Base-by-base conservation (phyloP, 371 early-diverging fungal genomes). In the Mucor plumbeus region DNA sequence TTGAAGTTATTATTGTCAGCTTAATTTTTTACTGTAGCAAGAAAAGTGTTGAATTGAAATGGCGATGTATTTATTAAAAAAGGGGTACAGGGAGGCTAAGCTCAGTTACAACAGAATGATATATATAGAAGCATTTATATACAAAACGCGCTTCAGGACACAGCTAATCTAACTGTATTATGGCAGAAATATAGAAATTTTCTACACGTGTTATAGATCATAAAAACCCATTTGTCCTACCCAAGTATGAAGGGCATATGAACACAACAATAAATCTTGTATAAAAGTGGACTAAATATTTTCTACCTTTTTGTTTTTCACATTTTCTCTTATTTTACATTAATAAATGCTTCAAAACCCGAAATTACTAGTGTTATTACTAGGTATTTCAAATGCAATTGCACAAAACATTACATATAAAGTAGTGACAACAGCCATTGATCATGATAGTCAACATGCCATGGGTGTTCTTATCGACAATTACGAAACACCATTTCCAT, bases 361-460 rank as follows among this genome's bases (percentile, higher is more conserved):
- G 19, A 13, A 31, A 13, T 26, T 53, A 11, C 53, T 53, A 13
- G 53, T 53, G 53, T 7, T 53, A 21, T 31, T 53, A 6, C 53
- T 53, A 53, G 53, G 53, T 31, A 53, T 53, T 31, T 53, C 53
- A 4, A 53, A 53, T 53, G 53, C 53, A 31, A 53, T 53, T 53
- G 53, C 53, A 31, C 53, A 53, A 31, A 53, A 53, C 53, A 53
- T 53, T 14, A 53, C 53, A 0, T 53, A 53, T 21, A 53, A 53
- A 26, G 53, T 53, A 31, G 53, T 53, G 53, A 53, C 53, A 26
- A 53, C 53, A 53, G 31, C 53, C 53, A 53, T 53, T 7, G 53
- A 14, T 5, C 31, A 31, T 14, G 53, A 53, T 21, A 31, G 31
- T 26, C 53, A 10, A 5, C 26, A 31, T 6, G 11, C 53, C 19